These are phyloP conservation scores for Penicillium taxi DNA, from an alignment of 495 filamentous ascomycete genomes.

Conservation along the genomic window DNA sequence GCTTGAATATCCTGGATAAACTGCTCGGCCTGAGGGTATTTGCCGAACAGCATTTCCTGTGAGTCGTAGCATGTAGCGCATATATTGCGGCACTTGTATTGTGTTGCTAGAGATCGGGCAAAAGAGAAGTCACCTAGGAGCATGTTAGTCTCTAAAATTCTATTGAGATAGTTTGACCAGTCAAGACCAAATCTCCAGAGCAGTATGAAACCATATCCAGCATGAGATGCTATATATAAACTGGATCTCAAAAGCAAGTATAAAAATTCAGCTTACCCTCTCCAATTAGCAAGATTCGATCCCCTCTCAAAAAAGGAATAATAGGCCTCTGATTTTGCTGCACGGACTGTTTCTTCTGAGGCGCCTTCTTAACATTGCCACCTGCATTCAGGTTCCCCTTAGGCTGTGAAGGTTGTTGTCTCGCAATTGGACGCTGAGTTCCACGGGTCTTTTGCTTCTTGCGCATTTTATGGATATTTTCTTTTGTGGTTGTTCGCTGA, in stretches of 20 bases:
- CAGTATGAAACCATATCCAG: neutral
- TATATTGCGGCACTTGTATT: slow-evolving; percentile 61
- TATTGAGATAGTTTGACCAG: no score
- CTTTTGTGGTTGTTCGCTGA: neutral
- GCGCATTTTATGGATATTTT: neutral
- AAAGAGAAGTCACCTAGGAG: slow-evolving; percentile 74
- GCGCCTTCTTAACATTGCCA: no score
- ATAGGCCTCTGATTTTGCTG: slow-evolving; percentile 41
- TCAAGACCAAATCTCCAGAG: no score
- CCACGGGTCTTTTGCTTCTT: no score
- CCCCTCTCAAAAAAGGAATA: slow-evolving; percentile 64
- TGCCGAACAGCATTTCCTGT: slow-evolving; percentile 44
- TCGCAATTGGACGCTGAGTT: no score
- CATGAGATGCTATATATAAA: neutral
- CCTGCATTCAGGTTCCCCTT: no score
- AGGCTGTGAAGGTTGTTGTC: no score
- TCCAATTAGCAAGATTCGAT: slow-evolving; percentile 76
- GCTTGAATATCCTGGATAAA: slow-evolving; percentile 48
- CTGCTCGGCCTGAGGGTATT: slow-evolving; percentile 68
- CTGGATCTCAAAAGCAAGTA: neutral
- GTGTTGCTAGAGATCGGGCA: slow-evolving; percentile 60
- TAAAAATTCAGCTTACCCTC: slow-evolving; percentile 51
- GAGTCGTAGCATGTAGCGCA: slow-evolving; percentile 58
- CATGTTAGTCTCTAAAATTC: slow-evolving; percentile 9
- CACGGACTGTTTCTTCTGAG: slow-evolving; percentile 12